Evolutionary conservation across 2,329 filamentous ascomycete species (phyloP).

Genomic region (Epichloe typhina): DNA sequence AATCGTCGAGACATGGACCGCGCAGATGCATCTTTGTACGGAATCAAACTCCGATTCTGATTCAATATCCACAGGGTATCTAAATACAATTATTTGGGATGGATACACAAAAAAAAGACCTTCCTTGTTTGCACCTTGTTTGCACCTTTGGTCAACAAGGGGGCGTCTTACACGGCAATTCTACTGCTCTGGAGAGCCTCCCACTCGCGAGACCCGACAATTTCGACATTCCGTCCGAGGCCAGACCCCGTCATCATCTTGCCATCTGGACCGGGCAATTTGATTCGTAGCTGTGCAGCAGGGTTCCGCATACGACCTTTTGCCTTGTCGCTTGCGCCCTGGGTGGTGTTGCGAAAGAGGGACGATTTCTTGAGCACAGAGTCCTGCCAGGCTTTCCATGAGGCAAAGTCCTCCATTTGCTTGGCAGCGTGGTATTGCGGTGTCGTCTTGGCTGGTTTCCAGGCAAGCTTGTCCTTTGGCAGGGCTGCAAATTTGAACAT

Average conservation of each 20-base stretch:
- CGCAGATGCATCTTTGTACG: neutral
- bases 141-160: neutral
- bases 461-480: constrained; percentile 48
- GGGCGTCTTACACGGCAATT: constrained; percentile 14
- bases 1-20: neutral
- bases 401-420: constrained; percentile 51
- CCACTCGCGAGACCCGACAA: constrained; percentile 43
- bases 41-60: neutral
- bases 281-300: constrained; percentile 37
- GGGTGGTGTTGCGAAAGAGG: constrained; percentile 19
- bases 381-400: constrained; percentile 46
- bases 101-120: neutral
- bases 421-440: constrained; percentile 53
- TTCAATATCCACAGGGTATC: neutral
- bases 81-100: neutral
- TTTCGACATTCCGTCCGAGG: constrained; percentile 27
- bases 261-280: constrained; percentile 32
- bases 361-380: constrained; percentile 41
- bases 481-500: constrained; percentile 46
- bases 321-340: constrained; percentile 8
- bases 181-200: constrained; percentile 36
- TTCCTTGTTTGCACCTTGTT: too few species aligned
- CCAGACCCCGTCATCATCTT: constrained; percentile 25
- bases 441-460: constrained; percentile 51
- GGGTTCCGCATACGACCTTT: constrained; percentile 15